Evolutionary conservation across 2,329 filamentous ascomycete genomes (phyloP).

Genomic region (Ceratocystis alfenasii): DNA sequence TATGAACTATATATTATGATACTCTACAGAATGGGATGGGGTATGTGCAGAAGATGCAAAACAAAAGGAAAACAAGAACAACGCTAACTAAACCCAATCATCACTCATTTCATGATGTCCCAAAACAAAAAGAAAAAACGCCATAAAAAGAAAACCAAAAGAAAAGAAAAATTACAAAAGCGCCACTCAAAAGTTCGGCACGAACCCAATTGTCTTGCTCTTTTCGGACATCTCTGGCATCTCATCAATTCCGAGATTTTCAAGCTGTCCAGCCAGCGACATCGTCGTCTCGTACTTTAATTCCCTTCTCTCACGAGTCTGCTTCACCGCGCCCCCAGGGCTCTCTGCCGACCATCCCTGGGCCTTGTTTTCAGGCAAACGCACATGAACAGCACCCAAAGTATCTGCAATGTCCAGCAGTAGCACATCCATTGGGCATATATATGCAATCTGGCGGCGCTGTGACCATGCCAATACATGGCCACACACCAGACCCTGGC

Average conservation of each 20-base stretch:
- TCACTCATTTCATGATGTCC: not conserved
- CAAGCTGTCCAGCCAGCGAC: slow-evolving; percentile 10
- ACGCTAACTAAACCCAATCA: not conserved
- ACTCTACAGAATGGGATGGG: not conserved
- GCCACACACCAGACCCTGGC: slow-evolving; percentile 68
- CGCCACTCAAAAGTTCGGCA: slow-evolving; percentile 15
- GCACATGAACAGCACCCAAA: slow-evolving; percentile 57
- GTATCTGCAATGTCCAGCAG: slow-evolving; percentile 75
- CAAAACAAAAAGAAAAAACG: slow-evolving; percentile 2
- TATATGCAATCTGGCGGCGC: slow-evolving; percentile 71
- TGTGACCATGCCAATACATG: slow-evolving; percentile 83
- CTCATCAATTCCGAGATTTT: slow-evolving; percentile 2
- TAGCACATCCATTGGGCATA: slow-evolving; percentile 87
- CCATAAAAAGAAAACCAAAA: slow-evolving; percentile 1
- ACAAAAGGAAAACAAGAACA: not conserved
- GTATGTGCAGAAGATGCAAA: not conserved
- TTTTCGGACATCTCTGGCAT: slow-evolving; percentile 9
- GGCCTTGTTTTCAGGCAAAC: slow-evolving; percentile 51
- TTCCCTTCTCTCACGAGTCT: not conserved
- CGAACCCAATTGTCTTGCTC: slow-evolving; percentile 13
- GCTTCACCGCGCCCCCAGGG: slow-evolving; percentile 1
- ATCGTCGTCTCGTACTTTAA: slow-evolving; percentile 11
- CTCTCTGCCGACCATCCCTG: slow-evolving; percentile 27
- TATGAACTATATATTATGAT: slow-evolving; percentile 4
- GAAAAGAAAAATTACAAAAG: not conserved